Evolutionary conservation across 2,329 filamentous ascomycete genomes (phyloP).

Genomic region (Fonsecaea nubica): DNA sequence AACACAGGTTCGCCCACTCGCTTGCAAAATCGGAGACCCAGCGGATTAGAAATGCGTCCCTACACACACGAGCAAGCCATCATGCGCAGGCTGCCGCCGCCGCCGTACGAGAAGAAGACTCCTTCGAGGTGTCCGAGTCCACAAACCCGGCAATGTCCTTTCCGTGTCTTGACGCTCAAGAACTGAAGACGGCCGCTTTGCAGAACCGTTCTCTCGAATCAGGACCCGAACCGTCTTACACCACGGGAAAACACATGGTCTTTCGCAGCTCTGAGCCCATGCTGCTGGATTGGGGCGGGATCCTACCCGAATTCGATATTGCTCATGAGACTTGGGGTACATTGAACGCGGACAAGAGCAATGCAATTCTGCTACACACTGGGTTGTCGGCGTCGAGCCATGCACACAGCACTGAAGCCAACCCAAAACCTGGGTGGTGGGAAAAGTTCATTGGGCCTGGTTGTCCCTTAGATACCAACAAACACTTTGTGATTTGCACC

Average conservation of each 20-base stretch:
- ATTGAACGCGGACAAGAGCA: conserved; percentile 79
- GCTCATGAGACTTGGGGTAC: conserved; percentile 93
- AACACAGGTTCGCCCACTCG: neutral
- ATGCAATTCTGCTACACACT: conserved; percentile 90
- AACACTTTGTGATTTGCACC: conserved; percentile 92
- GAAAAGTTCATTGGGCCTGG: conserved; percentile 96
- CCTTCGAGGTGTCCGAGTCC: conserved; percentile 44
- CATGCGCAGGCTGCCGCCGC: conserved; percentile 36
- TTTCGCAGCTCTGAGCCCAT: conserved; percentile 78
- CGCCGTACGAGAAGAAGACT: conserved; percentile 34
- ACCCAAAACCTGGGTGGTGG: conserved; percentile 95
- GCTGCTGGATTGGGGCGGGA: conserved; percentile 90
- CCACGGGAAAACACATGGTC: conserved; percentile 78
- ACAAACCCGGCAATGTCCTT: conserved; percentile 89
- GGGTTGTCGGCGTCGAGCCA: conserved; percentile 97
- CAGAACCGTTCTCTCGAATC: conserved; percentile 65
- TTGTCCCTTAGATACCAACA: conserved; percentile 82
- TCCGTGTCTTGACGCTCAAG: conserved; percentile 85
- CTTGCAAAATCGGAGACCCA: neutral
- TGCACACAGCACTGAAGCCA: conserved; percentile 86
- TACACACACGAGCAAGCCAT: conserved; percentile 31
- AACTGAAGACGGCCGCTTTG: conserved; percentile 77
- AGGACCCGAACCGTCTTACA: conserved; percentile 93
- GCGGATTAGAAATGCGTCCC: conserved; percentile 23
- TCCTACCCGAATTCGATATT: conserved; percentile 85